Conservation (phyloP, 2,329 filamentous ascomycete species). For the Spiromastix sp. region DNA sequence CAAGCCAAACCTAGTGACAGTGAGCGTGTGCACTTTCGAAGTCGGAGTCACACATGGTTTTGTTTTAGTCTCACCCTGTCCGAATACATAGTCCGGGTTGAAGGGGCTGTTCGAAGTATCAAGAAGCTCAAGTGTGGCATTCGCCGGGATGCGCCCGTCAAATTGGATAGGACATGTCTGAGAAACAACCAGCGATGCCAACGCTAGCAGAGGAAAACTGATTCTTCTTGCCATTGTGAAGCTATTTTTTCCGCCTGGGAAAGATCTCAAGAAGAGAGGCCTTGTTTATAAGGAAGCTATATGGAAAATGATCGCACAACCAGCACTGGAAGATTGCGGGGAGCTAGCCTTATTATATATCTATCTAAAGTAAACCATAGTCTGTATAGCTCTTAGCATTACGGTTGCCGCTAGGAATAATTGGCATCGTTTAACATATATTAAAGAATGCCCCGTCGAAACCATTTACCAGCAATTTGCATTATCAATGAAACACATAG, state of each 20-base stretch:
- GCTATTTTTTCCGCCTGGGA: not conserved
- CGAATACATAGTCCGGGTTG: slow-evolving; percentile 44
- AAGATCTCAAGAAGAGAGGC: not conserved
- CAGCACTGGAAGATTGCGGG: not conserved
- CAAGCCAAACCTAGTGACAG: slow-evolving; percentile 34
- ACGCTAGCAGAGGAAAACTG: not conserved
- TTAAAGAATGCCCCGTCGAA: not conserved
- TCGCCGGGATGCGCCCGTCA: slow-evolving; percentile 37
- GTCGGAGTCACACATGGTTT: not conserved
- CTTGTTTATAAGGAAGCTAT: not conserved
- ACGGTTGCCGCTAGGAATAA: too few species aligned
- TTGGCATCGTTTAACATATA: not conserved
- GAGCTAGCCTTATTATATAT: not conserved
- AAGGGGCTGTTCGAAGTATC: slow-evolving; percentile 36
- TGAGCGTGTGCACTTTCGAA: slow-evolving; percentile 3
- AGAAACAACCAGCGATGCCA: slow-evolving; percentile 9
- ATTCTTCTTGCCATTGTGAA: not conserved
- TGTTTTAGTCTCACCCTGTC: slow-evolving; percentile 25
- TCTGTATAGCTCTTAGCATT: too few species aligned
- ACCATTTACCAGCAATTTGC: not conserved
- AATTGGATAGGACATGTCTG: slow-evolving; percentile 34
- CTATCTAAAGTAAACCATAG: not conserved
- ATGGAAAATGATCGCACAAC: not conserved
- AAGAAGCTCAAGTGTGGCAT: slow-evolving; percentile 31
- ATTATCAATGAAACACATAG: too few species aligned